A percentile compares a stretch with the other conserved stretches of the same genome.
Conservation (phyloP, 1,284 basidiomycete species). For the Butyriboletus appendiculatus region DNA sequence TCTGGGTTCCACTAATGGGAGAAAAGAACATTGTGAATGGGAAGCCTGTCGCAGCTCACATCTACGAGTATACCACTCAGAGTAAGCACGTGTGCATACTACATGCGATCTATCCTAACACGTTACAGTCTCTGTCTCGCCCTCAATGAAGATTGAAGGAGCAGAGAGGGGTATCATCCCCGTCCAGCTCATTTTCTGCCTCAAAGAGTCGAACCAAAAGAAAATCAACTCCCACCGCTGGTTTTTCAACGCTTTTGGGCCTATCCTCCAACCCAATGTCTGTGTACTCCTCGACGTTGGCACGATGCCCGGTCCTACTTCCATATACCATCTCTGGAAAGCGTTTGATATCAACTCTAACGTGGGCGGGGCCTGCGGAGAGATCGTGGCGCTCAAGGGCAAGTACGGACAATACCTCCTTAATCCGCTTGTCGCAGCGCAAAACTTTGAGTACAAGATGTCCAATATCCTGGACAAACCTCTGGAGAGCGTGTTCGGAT, state of each 20-base stretch:
- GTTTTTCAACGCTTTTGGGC: slow-evolving; percentile 89
- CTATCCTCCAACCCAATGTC: slow-evolving; percentile 82
- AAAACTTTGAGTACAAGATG: slow-evolving; percentile 99
- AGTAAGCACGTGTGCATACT: slow-evolving; percentile 44
- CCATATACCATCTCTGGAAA: slow-evolving; percentile 97
- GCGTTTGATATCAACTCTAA: slow-evolving; percentile 96
- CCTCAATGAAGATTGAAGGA: slow-evolving; percentile 81
- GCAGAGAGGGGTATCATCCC: slow-evolving; percentile 82
- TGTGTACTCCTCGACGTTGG: slow-evolving; percentile 95
- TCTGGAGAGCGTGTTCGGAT: slow-evolving; percentile 84
- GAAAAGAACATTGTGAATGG: slow-evolving; percentile 78
- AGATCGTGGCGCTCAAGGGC: slow-evolving; percentile 92
- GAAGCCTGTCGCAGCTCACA: slow-evolving; percentile 86
- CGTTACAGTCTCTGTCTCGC: slow-evolving; percentile 74
- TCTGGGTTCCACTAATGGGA: not conserved
- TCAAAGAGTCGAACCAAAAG: slow-evolving; percentile 93
- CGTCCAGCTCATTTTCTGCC: slow-evolving; percentile 91
- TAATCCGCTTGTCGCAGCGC: slow-evolving; percentile 87
- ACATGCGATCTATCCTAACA: slow-evolving; percentile 10
- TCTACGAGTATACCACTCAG: slow-evolving; percentile 95
- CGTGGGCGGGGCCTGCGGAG: slow-evolving; percentile 96
- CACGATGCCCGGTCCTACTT: slow-evolving; percentile 86
- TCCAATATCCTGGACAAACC: slow-evolving; percentile 92
- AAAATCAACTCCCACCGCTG: slow-evolving; percentile 95
- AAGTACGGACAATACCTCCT: slow-evolving; percentile 75